A percentile compares a stretch with the other conserved stretches of the same genome.
Evolutionary conservation across 2,329 filamentous ascomycete genomes (phyloP).

Genomic region (Cladorrhinum sp.): DNA sequence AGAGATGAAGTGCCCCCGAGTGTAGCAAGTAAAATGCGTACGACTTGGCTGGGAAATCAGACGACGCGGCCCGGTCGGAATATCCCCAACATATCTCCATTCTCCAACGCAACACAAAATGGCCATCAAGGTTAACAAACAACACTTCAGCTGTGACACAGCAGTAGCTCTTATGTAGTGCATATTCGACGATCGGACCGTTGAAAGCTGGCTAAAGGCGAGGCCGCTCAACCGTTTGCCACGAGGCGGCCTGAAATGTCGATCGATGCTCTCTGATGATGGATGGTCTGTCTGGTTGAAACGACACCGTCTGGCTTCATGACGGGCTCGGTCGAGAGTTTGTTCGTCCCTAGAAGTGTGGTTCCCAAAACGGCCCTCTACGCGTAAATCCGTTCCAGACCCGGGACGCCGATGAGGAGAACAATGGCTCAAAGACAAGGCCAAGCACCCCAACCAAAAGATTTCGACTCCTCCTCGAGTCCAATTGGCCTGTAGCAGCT

Average conservation of each 20-base stretch:
- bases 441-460: neutral
- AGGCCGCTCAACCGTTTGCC: neutral
- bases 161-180: conserved; percentile 3
- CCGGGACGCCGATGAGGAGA: neutral
- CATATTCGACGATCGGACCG: neutral
- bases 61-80: conserved; percentile 4
- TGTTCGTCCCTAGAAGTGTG: neutral
- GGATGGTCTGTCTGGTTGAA: neutral
- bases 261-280: neutral
- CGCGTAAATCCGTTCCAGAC: neutral
- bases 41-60: neutral
- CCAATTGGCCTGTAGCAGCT: neutral
- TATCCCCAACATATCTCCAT: too few species aligned
- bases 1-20: neutral
- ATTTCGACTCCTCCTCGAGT: neutral
- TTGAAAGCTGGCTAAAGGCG: neutral
- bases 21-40: neutral
- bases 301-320: neutral
- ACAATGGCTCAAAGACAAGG: neutral
- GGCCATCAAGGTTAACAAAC: conserved; percentile 1
- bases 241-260: neutral
- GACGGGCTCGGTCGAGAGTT: neutral
- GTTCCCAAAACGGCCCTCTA: conserved; percentile 1
- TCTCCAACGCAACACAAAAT: neutral
- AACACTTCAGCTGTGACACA: neutral